Conservation (phyloP, 2,329 filamentous ascomycete genomes). For the Epichloe sylvatica region DNA sequence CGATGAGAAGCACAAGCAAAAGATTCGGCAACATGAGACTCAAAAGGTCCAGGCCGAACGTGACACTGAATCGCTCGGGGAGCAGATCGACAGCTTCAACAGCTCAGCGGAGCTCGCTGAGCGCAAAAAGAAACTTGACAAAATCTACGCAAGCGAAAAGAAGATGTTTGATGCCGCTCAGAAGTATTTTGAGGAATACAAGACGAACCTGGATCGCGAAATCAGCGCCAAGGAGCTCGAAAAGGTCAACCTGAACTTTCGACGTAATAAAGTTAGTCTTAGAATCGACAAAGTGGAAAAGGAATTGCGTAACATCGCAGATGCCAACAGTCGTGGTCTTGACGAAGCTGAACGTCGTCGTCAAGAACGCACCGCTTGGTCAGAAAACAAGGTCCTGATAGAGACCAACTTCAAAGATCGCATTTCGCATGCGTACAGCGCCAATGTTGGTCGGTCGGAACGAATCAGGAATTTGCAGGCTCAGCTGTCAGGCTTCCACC, state of each 20-base stretch:
- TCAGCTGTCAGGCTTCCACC: conserved; percentile 20
- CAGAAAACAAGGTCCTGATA: conserved; percentile 31
- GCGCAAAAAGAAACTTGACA: conserved; percentile 41
- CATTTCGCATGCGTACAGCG: conserved; percentile 24
- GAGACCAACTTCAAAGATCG: conserved; percentile 33
- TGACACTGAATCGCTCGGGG: conserved; percentile 39
- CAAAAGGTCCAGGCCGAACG: conserved; percentile 53
- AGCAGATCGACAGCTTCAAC: conserved; percentile 50
- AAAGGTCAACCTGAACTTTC: conserved; percentile 46
- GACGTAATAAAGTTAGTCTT: conserved; percentile 57
- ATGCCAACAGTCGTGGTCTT: conserved; percentile 52
- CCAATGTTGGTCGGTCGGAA: conserved; percentile 18
- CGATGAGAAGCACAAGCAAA: conserved; percentile 63
- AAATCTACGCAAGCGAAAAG: conserved; percentile 40
- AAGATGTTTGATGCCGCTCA: conserved; percentile 45
- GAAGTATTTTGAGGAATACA: conserved; percentile 42
- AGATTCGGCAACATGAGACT: conserved; percentile 60
- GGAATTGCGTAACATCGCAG: conserved; percentile 55
- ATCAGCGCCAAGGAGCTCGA: conserved; percentile 51
- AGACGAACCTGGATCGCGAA: conserved; percentile 47
- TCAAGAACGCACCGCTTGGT: conserved; percentile 34
- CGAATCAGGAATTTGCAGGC: conserved; percentile 18
- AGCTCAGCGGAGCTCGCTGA: conserved; percentile 48
- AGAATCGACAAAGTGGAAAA: conserved; percentile 60
- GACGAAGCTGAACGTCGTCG: conserved; percentile 48